A percentile compares a stretch with the other conserved stretches of the same genome.
Conservation (phyloP, 768 basidiomycete species). For the Calocera viscosa region DNA sequence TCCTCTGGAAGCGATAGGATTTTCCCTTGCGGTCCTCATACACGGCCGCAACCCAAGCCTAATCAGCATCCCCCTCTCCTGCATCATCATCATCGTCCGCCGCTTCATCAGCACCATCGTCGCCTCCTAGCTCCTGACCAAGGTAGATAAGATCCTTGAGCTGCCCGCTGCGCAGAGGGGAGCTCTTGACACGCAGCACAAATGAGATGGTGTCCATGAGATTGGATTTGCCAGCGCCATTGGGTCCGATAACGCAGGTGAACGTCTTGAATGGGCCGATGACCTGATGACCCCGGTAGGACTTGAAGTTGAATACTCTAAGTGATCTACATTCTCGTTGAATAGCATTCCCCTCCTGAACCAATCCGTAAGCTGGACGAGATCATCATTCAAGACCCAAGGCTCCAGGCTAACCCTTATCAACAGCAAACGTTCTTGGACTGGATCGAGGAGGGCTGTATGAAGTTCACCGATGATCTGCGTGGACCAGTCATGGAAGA, state of each 20-base stretch:
- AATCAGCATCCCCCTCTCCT: conserved; percentile 75
- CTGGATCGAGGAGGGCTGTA: too few species aligned
- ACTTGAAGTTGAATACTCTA: conserved; percentile 96
- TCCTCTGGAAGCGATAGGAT: conserved; percentile 84
- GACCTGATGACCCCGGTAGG: conserved; percentile 77
- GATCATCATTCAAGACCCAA: too few species aligned
- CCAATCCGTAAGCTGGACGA: too few species aligned
- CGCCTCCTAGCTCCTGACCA: conserved; percentile 51
- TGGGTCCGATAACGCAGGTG: conserved; percentile 93
- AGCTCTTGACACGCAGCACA: conserved; percentile 90
- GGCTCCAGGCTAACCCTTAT: too few species aligned
- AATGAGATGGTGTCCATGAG: conserved; percentile 99
- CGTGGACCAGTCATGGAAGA: too few species aligned
- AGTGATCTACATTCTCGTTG: too few species aligned
- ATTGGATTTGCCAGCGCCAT: conserved; percentile 98
- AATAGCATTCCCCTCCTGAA: too few species aligned
- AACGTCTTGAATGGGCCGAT: conserved; percentile 89
- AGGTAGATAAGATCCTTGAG: conserved; percentile 94
- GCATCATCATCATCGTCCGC: conserved; percentile 32
- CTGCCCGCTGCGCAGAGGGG: conserved; percentile 82
- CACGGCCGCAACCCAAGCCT: conserved; percentile 92
- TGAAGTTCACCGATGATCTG: too few species aligned
- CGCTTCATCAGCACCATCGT: conserved; percentile 34
- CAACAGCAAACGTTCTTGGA: too few species aligned
- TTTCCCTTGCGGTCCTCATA: conserved; percentile 64